A percentile compares a stretch with the other conserved stretches of the same genome.
Conservation (phyloP, 2,329 filamentous ascomycete species). For the Aphanoascus verrucosus region DNA sequence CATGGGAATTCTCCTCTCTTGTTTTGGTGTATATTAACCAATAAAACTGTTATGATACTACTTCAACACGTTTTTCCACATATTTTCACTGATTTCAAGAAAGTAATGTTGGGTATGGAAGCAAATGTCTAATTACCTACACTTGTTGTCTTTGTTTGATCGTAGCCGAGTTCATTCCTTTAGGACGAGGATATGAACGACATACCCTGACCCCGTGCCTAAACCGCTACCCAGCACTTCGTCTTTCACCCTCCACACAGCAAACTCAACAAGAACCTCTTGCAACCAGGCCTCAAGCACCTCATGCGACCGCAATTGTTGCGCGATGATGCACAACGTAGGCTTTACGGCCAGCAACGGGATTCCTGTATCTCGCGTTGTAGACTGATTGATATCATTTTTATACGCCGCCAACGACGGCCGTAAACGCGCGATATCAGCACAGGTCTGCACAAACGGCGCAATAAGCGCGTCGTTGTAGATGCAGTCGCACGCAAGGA, state of each 20-base stretch:
- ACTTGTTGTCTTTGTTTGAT: too few species aligned
- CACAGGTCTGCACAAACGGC: conserved; percentile 73
- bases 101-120: not conserved
- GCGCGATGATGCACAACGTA: conserved; percentile 69
- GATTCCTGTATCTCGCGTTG: conserved; percentile 4
- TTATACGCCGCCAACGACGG: conserved; percentile 14
- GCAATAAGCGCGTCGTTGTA: conserved; percentile 82
- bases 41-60: not conserved
- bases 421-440: conserved; percentile 58
- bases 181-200: conserved; percentile 67
- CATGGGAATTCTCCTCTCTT: conserved; percentile 34
- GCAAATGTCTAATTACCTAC: not conserved
- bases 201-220: conserved; percentile 59
- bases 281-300: conserved; percentile 76
- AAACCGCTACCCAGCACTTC: conserved; percentile 49
- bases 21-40: conserved; percentile 17
- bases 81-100: not conserved
- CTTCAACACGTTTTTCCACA: not conserved
- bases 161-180: too few species aligned
- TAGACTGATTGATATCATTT: not conserved
- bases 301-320: conserved; percentile 75
- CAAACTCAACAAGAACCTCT: conserved; percentile 56
- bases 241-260: conserved; percentile 66
- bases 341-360: conserved; percentile 27
- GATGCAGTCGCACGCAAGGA: conserved; percentile 86